Base-by-base conservation (phyloP, 2,329 filamentous ascomycete genomes). In the Elsinoe australis region DNA sequence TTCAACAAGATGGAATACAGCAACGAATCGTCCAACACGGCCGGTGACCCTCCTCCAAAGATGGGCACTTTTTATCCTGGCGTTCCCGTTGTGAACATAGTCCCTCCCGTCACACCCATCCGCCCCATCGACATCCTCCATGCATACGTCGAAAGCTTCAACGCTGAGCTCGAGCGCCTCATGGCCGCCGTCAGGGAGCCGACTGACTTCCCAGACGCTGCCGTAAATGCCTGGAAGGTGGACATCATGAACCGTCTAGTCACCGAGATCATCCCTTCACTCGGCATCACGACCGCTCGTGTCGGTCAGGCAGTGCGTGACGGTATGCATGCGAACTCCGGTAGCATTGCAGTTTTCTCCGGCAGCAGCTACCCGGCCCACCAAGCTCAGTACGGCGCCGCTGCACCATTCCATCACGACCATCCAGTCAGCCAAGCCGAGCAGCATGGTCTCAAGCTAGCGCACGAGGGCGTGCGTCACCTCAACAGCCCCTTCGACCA, bases 151-250 rank as follows among this genome's bases (percentile, higher is more conserved):
- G 33, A 31, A 19, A 33, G 22, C n/a, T 19, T 48, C 24, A 36
- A 48, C 45, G 19, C 14, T 29, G 45, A 48, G 34, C 33, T 48
- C 19, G 45, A 48, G 17, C 32, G 32, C 32, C 10, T 48, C 33
- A 31, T 39, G 32, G 14, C 45, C 45, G 32, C 32, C 9, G 17
- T 48, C 31, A 34, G 29, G 10, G 21, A 48, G 17, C 32, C 19
- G n/a, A 26, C 5, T 22, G 8, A 7, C 8, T 38, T 38, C 15
- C 31, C 34, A 33, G 45, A 48, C 22, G 15, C 45, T 28, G 7
- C 18, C 4, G 24, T 26, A 19, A 48, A 18, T n/a, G 45, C 34
- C 22, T 48, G 32, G 33, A 48, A 48, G 22, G 33, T 38, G 21
- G 45, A 48, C 22, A 24, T 38, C 15, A 14, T 48, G 32, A 48